Percentiles rank a stretch among this genome's conserved stretches.
Conservation (phyloP, 2,329 filamentous ascomycete species). For the Diaporthe helianthi region DNA sequence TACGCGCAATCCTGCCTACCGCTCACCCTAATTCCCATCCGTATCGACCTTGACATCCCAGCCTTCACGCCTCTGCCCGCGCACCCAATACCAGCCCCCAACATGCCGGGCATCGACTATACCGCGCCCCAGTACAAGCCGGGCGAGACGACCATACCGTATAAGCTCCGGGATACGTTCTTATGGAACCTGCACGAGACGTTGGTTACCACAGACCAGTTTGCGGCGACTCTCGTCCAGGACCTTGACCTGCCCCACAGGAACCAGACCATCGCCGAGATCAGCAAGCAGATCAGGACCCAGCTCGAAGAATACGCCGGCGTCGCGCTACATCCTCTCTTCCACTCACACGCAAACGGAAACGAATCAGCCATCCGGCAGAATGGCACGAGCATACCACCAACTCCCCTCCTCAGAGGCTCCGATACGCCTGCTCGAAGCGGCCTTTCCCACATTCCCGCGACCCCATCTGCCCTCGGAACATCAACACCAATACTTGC, state of each 20-base stretch:
- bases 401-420: conserved; percentile 39
- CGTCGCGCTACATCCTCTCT: conserved; percentile 90
- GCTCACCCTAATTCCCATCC: conserved; percentile 90
- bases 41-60: conserved; percentile 92
- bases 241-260: conserved; percentile 90
- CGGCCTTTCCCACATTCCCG: conserved; percentile 56
- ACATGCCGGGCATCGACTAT: conserved; percentile 69
- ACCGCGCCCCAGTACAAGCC: conserved; percentile 79
- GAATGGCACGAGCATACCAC: conserved; percentile 31
- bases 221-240: conserved; percentile 87
- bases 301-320: conserved; percentile 97
- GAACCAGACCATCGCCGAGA: conserved; percentile 73
- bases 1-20: conserved; percentile 77
- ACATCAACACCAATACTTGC: conserved; percentile 28
- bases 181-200: conserved; percentile 98
- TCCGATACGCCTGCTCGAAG: conserved; percentile 62
- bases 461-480: conserved; percentile 43
- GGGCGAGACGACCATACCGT: conserved; percentile 81
- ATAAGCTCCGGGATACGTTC: conserved; percentile 92
- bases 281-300: conserved; percentile 92
- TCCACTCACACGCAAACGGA: conserved; percentile 65
- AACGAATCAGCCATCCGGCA: conserved; percentile 24
- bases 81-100: conserved; percentile 63
- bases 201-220: conserved; percentile 92
- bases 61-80: conserved; percentile 73